These are phyloP conservation scores for Alternaria triticimaculans DNA, from an alignment of 2,329 filamentous ascomycete species.

Conservation along the genomic window DNA sequence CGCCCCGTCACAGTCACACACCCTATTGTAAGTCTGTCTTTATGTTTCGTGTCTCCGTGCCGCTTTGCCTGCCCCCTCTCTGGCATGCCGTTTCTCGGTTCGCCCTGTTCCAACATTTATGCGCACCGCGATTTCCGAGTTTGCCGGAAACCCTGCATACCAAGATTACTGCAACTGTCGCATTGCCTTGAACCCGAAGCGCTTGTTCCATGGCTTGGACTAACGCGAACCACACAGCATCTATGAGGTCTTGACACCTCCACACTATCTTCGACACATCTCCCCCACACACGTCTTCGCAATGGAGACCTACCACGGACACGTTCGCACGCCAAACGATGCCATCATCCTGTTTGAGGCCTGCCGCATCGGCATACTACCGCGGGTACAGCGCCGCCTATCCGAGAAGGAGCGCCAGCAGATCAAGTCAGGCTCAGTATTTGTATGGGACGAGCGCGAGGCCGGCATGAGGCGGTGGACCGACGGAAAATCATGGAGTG, in stretches of 20 bases:
- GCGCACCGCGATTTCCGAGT: slow-evolving; percentile 2
- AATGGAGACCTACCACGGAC: slow-evolving; percentile 97
- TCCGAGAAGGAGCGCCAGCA: slow-evolving; percentile 97
- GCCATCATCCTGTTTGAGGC: slow-evolving; percentile 99
- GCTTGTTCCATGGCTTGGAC: not conserved
- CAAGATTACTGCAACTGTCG: not conserved
- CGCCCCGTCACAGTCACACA: slow-evolving; percentile 14
- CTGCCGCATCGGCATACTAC: slow-evolving; percentile 85
- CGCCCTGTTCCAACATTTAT: not conserved
- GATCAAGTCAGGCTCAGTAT: slow-evolving; percentile 95
- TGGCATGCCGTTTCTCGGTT: not conserved
- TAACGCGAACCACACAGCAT: slow-evolving; percentile 20
- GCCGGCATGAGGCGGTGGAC: slow-evolving; percentile 99
- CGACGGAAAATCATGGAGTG: slow-evolving; percentile 98
- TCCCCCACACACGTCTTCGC: slow-evolving; percentile 1
- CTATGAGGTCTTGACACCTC: slow-evolving; percentile 13
- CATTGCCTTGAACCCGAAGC: not conserved
- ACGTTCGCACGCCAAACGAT: slow-evolving; percentile 93
- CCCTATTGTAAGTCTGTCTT: slow-evolving; percentile 20
- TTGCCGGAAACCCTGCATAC: slow-evolving; percentile 9
- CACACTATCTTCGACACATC: not conserved
- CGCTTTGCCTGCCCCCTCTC: not conserved
- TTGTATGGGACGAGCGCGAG: slow-evolving; percentile 99
- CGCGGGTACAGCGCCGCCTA: slow-evolving; percentile 87
- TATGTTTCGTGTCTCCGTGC: slow-evolving; percentile 1